Percentiles rank a stretch among this genome's conserved stretches.
Evolutionary conservation across 176 grass and related monocot genomes (phyloP).

Genomic region (Leersia perrieri): DNA sequence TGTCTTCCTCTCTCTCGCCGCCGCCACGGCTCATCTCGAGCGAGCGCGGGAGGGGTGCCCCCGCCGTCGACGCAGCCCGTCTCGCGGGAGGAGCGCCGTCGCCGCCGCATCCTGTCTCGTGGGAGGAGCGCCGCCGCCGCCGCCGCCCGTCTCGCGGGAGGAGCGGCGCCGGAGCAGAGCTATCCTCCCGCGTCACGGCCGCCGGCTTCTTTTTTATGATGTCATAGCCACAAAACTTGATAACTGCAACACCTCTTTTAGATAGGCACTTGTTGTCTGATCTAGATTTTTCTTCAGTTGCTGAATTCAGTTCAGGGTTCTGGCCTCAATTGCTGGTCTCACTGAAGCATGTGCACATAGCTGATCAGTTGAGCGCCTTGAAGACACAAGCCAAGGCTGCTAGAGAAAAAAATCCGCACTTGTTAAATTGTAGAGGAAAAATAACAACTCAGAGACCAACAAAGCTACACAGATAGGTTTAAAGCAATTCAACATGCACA

Average conservation of each 20-base stretch:
- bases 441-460: constrained; percentile 10
- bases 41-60: no score
- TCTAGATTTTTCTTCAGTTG: constrained; percentile 86
- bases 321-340: no score
- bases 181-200: no score
- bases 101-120: no score
- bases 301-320: constrained; percentile 91
- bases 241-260: constrained; percentile 74
- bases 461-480: not conserved
- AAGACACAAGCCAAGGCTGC: constrained; percentile 71
- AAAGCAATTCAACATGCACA: not conserved
- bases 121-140: no score
- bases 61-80: no score
- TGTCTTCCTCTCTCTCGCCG: no score
- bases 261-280: constrained; percentile 52
- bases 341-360: constrained; percentile 81
- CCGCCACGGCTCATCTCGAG: no score
- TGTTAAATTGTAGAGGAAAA: constrained; percentile 42
- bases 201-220: no score
- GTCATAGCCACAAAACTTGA: constrained; percentile 48
- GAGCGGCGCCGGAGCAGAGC: no score
- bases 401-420: constrained; percentile 90
- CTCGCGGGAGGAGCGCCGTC: no score
- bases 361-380: constrained; percentile 75
- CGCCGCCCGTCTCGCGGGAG: no score